Conservation (phyloP, 805 yeast species). For the Metschnikowia picachoensis region DNA sequence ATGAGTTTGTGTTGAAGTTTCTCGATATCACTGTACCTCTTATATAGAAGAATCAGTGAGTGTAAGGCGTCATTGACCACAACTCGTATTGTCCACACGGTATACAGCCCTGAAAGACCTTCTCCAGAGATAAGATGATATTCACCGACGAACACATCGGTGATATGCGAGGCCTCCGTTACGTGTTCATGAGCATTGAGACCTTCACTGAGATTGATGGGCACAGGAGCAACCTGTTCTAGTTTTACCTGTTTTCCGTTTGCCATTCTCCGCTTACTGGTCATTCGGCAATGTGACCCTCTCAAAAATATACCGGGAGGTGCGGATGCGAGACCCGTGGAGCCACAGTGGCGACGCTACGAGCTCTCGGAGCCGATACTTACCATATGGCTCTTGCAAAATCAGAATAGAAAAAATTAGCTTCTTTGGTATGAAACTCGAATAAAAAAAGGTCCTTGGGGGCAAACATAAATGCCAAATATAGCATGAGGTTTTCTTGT, state of each 20-base stretch:
- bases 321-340: conserved; percentile 1
- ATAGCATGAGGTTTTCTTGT: too few species aligned
- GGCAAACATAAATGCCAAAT: too few species aligned
- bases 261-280: background rate
- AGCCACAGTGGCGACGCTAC: background rate
- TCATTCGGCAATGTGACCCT: too few species aligned
- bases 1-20: conserved; percentile 39
- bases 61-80: conserved; percentile 34
- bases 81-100: conserved; percentile 38
- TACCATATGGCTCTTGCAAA: too few species aligned
- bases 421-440: too few species aligned
- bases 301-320: background rate
- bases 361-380: too few species aligned
- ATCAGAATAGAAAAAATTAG: too few species aligned
- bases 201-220: conserved; percentile 32
- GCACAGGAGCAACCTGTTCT: conserved; percentile 31
- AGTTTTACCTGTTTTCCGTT: conserved; percentile 19
- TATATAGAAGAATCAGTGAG: conserved; percentile 45
- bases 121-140: conserved; percentile 37
- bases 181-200: conserved; percentile 17
- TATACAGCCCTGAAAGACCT: conserved; percentile 30
- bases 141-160: conserved; percentile 41
- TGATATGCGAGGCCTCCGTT: conserved; percentile 28
- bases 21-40: conserved; percentile 65
- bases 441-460: too few species aligned